Evolutionary conservation across 192 early-diverging fungal species (phyloP).

Genomic region (Diversispora epigaea): DNA sequence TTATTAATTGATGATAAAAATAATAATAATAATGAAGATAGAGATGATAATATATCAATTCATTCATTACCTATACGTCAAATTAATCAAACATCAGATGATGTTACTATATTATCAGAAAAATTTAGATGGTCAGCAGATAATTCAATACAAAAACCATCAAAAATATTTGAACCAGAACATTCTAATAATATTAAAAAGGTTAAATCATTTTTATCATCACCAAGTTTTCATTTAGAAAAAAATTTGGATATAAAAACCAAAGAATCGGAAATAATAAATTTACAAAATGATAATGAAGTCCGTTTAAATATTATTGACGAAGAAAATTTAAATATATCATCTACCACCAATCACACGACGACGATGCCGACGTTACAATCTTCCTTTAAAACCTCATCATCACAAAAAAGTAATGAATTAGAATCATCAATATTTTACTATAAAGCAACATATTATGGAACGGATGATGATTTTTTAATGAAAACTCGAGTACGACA

Average conservation of each 20-base stretch:
- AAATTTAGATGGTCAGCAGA: not conserved
- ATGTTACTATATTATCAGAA: not conserved
- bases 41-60: not conserved
- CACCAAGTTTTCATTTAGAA: not conserved
- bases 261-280: too few species aligned
- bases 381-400: not conserved
- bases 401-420: not conserved
- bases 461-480: constrained; percentile 71
- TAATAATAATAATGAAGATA: not conserved
- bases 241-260: not conserved
- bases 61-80: not conserved
- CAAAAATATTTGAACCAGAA: not conserved
- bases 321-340: too few species aligned
- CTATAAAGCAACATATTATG: constrained; percentile 40
- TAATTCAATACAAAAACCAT: not conserved
- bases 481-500: constrained; percentile 60
- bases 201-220: not conserved
- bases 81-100: not conserved
- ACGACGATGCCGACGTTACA: not conserved
- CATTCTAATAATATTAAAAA: not conserved
- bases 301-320: too few species aligned
- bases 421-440: not conserved
- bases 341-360: too few species aligned
- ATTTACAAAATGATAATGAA: too few species aligned
- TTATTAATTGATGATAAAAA: not conserved